Conservation (phyloP, 805 yeast species). For the Starmerella lactis-condensi region DNA sequence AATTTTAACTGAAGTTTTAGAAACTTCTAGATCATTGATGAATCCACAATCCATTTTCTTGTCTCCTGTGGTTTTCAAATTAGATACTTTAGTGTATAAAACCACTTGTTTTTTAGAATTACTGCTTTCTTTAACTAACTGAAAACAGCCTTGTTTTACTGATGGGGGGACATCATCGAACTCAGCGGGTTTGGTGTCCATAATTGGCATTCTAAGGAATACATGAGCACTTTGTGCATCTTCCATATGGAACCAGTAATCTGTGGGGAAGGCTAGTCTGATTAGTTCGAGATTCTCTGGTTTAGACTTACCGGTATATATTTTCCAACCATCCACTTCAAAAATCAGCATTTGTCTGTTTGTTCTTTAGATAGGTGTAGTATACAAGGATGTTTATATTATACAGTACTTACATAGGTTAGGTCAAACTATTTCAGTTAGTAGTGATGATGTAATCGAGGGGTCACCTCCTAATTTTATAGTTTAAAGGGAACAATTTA, state of each 20-base stretch:
- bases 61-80: constrained; percentile 25
- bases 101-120: constrained; percentile 48
- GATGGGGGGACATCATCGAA: constrained; percentile 35
- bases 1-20: constrained; percentile 32
- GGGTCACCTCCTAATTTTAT: no score
- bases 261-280: constrained; percentile 44
- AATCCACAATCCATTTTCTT: not conserved
- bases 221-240: constrained; percentile 62
- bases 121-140: constrained; percentile 29
- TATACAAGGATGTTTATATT: no score
- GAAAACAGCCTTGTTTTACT: constrained; percentile 42
- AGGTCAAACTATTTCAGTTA: no score
- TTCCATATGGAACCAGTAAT: constrained; percentile 66
- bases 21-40: not conserved
- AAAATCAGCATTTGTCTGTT: constrained; percentile 1
- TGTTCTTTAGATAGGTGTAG: no score
- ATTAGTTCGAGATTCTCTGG: constrained; percentile 46
- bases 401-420: no score
- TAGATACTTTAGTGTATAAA: constrained; percentile 57
- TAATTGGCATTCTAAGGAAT: constrained; percentile 39
- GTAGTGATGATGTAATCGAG: no score
- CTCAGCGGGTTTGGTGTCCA: constrained; percentile 12
- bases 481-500: no score
- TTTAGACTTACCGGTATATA: constrained; percentile 61
- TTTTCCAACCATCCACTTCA: constrained; percentile 6